These are phyloP conservation scores for Penstemon eatonii DNA, from an alignment of 257 asterid species.

Conservation along the genomic window DNA sequence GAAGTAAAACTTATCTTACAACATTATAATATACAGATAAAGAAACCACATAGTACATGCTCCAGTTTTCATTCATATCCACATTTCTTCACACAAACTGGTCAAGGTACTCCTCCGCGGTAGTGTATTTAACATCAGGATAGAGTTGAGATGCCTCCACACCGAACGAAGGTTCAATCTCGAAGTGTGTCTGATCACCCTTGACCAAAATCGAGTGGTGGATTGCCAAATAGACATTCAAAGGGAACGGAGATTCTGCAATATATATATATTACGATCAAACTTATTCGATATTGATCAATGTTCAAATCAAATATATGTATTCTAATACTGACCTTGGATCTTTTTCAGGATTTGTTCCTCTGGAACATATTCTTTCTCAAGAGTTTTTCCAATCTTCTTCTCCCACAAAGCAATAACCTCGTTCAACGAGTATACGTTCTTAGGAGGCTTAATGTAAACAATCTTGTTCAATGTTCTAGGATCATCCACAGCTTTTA, in stretches of 20 bases:
- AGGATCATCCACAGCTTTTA: slow-evolving; percentile 71
- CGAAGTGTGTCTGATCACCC: slow-evolving; percentile 60
- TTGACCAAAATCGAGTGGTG: slow-evolving; percentile 51
- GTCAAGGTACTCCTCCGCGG: slow-evolving; percentile 52
- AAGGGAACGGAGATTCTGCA: slow-evolving; percentile 54
- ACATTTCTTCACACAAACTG: slow-evolving; percentile 38
- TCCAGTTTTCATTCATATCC: too few species aligned
- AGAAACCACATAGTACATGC: too few species aligned
- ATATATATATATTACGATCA: background rate
- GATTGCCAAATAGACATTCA: slow-evolving; percentile 41
- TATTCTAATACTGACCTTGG: slow-evolving; percentile 33
- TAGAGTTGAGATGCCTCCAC: slow-evolving; percentile 65
- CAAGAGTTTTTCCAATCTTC: slow-evolving; percentile 63
- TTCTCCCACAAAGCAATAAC: slow-evolving; percentile 75
- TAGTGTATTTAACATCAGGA: slow-evolving; percentile 67
- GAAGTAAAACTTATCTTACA: too few species aligned
- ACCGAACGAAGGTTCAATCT: slow-evolving; percentile 58
- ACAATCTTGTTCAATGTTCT: slow-evolving; percentile 64
- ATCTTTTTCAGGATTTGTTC: slow-evolving; percentile 61
- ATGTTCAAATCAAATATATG: background rate
- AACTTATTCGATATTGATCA: too few species aligned
- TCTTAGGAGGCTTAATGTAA: slow-evolving; percentile 57
- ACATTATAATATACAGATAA: too few species aligned
- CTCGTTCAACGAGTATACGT: slow-evolving; percentile 55
- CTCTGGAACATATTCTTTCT: slow-evolving; percentile 50